phyloP scores from a whole-genome alignment of 2,329 filamentous ascomycete species.

The Nectriaceae sp. region DNA sequence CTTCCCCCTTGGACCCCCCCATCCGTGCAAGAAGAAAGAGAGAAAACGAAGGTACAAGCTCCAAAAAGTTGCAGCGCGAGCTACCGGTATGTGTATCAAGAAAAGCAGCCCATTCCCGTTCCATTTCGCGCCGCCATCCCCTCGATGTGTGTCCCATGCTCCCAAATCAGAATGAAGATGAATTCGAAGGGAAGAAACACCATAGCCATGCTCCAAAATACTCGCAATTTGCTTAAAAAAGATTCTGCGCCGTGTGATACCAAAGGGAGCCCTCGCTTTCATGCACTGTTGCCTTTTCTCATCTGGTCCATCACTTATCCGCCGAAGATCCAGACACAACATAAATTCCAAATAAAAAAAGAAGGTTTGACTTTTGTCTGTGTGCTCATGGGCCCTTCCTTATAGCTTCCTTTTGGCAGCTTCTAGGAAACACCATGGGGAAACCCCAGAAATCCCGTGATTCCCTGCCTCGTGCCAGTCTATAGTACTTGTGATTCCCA shows the following conservation, averaged over 20 bases:
- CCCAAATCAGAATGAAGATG: no score
- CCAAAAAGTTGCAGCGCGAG: conserved; percentile 18
- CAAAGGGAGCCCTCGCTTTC: no score
- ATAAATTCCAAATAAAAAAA: no score
- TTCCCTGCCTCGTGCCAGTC: conserved; percentile 29
- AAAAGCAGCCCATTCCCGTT: conserved; percentile 1
- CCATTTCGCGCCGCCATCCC: no score
- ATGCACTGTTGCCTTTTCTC: no score
- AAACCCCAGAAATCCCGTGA: conserved; percentile 22
- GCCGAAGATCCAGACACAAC: no score
- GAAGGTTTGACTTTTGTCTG: neutral
- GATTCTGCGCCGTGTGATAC: neutral
- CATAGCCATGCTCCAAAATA: neutral
- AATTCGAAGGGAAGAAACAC: neutral
- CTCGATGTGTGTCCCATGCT: no score
- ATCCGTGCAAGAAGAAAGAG: neutral
- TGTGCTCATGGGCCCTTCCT: neutral
- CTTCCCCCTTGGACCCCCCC: neutral
- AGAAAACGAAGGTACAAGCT: neutral
- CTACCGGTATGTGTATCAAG: conserved; percentile 22
- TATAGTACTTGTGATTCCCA: conserved; percentile 29
- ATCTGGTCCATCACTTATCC: no score
- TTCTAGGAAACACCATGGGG: conserved; percentile 16
- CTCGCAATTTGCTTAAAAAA: neutral
- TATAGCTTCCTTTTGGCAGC: no score